Evolutionary conservation across 2,329 filamentous ascomycete species (phyloP), one percentile per base, ranked within the genome.

Genomic region (Nothophoma quercina): DNA sequence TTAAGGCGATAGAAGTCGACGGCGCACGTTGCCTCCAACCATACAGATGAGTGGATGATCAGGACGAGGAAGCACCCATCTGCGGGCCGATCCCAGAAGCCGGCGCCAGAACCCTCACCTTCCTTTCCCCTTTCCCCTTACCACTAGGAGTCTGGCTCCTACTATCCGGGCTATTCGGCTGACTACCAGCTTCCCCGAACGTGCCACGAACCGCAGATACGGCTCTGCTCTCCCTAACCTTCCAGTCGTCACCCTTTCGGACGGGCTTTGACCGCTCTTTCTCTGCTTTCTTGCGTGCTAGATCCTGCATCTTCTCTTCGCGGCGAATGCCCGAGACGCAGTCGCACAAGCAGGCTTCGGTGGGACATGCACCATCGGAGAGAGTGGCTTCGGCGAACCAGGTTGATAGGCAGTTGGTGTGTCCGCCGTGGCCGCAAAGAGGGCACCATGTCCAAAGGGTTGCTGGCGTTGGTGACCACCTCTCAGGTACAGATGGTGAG

Each of bases 351-450:
- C 85, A 88, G 15, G 83, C 85, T 39, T 79, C 77, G 7, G 80
- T 84, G 2, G 83, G 80, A 71, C 85, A 88, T 23, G 78, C 79
- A 13, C 83, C 84, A 56, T 82, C 79, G 29, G 77, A 75, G 25
- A 77, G 58, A 12, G 38, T 68, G 16, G 77, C 59, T 44, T 81
- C 77, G 15, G 72, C 71, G 47, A 85, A 81, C 84, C 85, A 87
- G 12, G 77, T 76, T 7, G 75, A 76, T 23, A 86, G 76, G 65
- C 85, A 88, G 41, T 79, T 78, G 5, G 79, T 72, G 63, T 88
- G 85, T 2, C 81, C 84, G 30, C 81, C 79, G 60, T 88, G 85
- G 4, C 83, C 83, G 67, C 85, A 88, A 10, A 81, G 75, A 61
- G 85, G 77, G 67, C 85, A 88, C 75, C 79, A 81, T 5, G 80